A percentile compares a stretch with the other conserved stretches of the same genome.
These are phyloP conservation scores for Selaginella moellendorffii DNA, from an alignment of 75 land plant species.

Conservation along the genomic window DNA sequence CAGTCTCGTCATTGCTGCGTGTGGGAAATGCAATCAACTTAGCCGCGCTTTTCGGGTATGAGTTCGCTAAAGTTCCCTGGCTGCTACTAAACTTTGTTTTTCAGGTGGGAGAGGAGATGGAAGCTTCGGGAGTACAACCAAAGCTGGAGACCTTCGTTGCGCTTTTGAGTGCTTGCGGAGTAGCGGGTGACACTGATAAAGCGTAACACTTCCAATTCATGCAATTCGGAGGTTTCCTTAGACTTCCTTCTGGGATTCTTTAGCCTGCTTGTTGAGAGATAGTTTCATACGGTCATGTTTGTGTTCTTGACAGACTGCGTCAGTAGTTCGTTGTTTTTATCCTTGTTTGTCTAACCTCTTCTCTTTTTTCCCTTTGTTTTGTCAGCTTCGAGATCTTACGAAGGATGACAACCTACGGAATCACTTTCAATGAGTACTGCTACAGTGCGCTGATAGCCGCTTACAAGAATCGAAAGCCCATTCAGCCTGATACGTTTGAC, in stretches of 20 bases:
- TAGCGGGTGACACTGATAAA: conserved; percentile 53
- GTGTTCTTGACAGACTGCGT: no score
- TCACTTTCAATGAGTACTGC: conserved; percentile 75
- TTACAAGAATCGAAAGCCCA: conserved; percentile 47
- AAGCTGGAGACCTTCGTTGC: conserved; percentile 68
- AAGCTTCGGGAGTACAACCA: conserved; percentile 45
- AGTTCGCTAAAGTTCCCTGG: background rate
- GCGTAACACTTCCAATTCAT: conserved; percentile 32
- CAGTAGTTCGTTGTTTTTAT: no score
- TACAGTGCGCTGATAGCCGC: conserved; percentile 90
- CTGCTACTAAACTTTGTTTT: background rate
- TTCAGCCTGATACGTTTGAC: background rate
- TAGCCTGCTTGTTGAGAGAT: no score
- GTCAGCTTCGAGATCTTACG: conserved; percentile 54
- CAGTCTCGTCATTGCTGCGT: conserved; percentile 63
- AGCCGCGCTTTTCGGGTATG: conserved; percentile 56
- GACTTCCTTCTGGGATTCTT: background rate
- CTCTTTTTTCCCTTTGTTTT: background rate
- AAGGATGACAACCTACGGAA: conserved; percentile 91
- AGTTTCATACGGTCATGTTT: no score
- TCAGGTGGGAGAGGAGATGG: conserved; percentile 86
- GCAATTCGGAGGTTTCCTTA: background rate
- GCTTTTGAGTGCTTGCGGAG: conserved; percentile 67
- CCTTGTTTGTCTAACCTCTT: no score
- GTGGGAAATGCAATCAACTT: conserved; percentile 66